Percentiles rank a stretch among this genome's conserved stretches.
Evolutionary conservation across 495 filamentous ascomycete genomes (phyloP).

Genomic region (Polyplosphaeria fusca): DNA sequence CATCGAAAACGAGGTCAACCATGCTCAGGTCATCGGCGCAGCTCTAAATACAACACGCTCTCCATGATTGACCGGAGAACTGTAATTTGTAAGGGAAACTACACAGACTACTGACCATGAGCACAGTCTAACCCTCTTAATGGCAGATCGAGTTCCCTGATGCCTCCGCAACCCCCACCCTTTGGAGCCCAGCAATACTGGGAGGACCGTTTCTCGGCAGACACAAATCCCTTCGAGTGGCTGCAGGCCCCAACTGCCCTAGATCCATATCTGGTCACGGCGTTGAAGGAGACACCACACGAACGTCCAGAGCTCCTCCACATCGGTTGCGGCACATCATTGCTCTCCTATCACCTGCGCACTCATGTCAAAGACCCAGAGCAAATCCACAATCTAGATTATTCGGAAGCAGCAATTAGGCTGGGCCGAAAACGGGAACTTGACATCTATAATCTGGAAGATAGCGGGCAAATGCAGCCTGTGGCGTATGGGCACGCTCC

Average conservation of each 20-base stretch:
- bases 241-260: constrained; percentile 29
- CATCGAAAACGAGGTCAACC: too few species aligned
- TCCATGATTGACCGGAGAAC: too few species aligned
- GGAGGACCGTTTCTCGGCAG: constrained; percentile 28
- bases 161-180: constrained; percentile 20
- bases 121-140: neutral
- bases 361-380: constrained; percentile 22
- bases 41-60: too few species aligned
- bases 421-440: constrained; percentile 25
- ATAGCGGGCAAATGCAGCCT: neutral
- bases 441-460: constrained; percentile 16
- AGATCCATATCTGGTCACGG: constrained; percentile 22
- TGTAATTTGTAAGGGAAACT: too few species aligned
- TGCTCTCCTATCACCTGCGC: constrained; percentile 34
- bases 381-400: constrained; percentile 35
- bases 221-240: constrained; percentile 34
- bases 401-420: constrained; percentile 30
- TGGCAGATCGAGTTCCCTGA: constrained; percentile 3
- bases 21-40: too few species aligned
- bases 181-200: constrained; percentile 33
- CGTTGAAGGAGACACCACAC: constrained; percentile 5
- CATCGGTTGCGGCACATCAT: constrained; percentile 35
- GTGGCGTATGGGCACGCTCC: too few species aligned
- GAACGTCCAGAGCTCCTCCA: constrained; percentile 27
- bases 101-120: too few species aligned